Conservation (phyloP, 768 basidiomycete genomes). For the Pleurotus pulmonarius region DNA sequence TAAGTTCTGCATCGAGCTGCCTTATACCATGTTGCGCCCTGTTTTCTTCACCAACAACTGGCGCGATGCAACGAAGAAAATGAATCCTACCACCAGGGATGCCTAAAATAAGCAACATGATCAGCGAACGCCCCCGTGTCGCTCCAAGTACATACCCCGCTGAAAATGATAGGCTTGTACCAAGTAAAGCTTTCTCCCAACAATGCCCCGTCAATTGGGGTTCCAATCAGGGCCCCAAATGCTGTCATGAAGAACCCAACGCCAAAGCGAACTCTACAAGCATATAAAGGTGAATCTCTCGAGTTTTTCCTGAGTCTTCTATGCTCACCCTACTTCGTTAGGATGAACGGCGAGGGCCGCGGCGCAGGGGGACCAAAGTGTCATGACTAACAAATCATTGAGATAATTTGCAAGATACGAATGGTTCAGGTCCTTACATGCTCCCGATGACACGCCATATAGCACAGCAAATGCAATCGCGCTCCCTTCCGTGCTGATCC, state of each 20-base stretch:
- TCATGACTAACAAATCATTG: neutral
- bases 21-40: too few relatives aligned
- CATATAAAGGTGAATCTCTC: too few relatives aligned
- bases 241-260: neutral
- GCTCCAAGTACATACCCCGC: neutral
- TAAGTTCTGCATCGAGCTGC: too few relatives aligned
- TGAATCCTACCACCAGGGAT: too few relatives aligned
- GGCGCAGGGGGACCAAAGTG: neutral
- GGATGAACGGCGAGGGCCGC: neutral
- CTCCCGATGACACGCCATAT: slow-evolving; percentile 53
- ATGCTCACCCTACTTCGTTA: neutral
- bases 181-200: neutral
- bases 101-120: too few relatives aligned
- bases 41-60: too few relatives aligned
- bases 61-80: too few relatives aligned
- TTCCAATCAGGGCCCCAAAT: neutral
- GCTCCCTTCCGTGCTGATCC: slow-evolving; percentile 30
- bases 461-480: slow-evolving; percentile 39
- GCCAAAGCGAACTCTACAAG: neutral
- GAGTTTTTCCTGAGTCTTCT: too few relatives aligned
- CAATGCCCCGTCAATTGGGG: neutral
- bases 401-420: neutral
- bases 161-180: neutral
- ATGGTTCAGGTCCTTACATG: slow-evolving; percentile 27
- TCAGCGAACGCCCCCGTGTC: too few relatives aligned